phyloP scores from a whole-genome alignment of 2,329 filamentous ascomycete species.

The Trichoderma gracile region DNA sequence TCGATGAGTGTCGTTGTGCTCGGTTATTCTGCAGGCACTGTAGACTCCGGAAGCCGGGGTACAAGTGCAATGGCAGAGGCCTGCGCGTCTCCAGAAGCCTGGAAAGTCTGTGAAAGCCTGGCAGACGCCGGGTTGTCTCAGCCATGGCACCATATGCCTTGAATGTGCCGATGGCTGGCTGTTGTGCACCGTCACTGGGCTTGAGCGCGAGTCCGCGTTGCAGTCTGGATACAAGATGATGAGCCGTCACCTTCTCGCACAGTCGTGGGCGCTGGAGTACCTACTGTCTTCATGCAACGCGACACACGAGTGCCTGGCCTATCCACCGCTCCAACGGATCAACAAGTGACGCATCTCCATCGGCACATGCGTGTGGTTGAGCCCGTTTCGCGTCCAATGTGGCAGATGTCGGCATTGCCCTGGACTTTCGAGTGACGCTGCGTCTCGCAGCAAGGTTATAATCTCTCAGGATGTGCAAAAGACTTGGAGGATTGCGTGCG shows the following conservation, averaged over 20 bases:
- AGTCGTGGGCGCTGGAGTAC: too few species aligned
- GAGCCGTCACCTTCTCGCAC: background rate
- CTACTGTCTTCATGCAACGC: background rate
- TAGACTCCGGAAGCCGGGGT: background rate
- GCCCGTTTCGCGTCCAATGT: too few species aligned
- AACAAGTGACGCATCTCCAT: slow-evolving; percentile 12
- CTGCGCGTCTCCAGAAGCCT: too few species aligned
- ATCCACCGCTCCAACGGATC: slow-evolving; percentile 9
- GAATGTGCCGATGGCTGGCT: background rate
- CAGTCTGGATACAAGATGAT: background rate
- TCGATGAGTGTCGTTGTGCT: too few species aligned
- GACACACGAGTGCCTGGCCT: background rate
- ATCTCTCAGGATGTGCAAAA: too few species aligned
- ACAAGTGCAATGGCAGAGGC: background rate
- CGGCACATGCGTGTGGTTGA: slow-evolving; percentile 12
- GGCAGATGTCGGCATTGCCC: background rate
- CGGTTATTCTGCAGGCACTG: background rate
- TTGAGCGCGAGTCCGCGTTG: background rate
- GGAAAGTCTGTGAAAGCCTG: background rate
- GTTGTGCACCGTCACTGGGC: background rate
- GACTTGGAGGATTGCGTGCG: too few species aligned
- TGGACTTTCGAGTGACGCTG: background rate
- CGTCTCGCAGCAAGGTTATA: too few species aligned
- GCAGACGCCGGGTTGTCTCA: background rate
- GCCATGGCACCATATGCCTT: background rate